Conservation (phyloP, 257 asterid genomes). For the Petrea volubilis region DNA sequence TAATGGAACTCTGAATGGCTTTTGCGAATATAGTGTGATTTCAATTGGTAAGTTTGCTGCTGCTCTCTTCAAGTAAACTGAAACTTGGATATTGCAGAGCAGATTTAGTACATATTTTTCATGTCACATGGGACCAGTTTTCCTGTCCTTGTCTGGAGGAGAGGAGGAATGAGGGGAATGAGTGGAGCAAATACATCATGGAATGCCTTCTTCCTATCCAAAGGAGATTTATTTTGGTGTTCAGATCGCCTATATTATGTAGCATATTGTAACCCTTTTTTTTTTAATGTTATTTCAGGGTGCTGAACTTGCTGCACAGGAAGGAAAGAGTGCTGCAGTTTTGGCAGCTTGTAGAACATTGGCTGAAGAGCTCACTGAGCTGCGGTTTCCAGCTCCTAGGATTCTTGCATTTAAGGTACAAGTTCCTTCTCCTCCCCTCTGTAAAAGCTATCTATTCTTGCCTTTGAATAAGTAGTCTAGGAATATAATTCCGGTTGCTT, state of each 20-base stretch:
- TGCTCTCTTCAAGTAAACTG: background rate
- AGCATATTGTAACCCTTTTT: background rate
- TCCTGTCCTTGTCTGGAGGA: background rate
- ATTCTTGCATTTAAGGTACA: constrained; percentile 95
- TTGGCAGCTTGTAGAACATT: constrained; percentile 97
- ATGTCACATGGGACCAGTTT: background rate
- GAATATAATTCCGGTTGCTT: constrained; percentile 5
- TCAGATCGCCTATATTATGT: background rate
- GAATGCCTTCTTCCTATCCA: background rate
- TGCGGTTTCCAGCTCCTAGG: constrained; percentile 97
- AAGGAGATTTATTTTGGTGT: background rate
- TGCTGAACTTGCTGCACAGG: constrained; percentile 86
- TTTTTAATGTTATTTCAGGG: constrained; percentile 61
- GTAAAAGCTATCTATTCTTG: background rate
- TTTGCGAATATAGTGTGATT: background rate
- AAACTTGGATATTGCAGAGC: background rate
- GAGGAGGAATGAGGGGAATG: background rate
- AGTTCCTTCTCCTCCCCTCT: background rate
- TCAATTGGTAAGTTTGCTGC: background rate
- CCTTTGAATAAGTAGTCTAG: background rate
- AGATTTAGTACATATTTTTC: background rate
- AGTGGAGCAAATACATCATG: background rate
- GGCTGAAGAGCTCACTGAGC: constrained; percentile 96
- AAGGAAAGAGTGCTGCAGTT: constrained; percentile 93
- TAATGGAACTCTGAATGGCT: background rate